These are phyloP conservation scores for Sarocladiaceae sp. DNA, from an alignment of 2,329 filamentous ascomycete species.

Conservation along the genomic window DNA sequence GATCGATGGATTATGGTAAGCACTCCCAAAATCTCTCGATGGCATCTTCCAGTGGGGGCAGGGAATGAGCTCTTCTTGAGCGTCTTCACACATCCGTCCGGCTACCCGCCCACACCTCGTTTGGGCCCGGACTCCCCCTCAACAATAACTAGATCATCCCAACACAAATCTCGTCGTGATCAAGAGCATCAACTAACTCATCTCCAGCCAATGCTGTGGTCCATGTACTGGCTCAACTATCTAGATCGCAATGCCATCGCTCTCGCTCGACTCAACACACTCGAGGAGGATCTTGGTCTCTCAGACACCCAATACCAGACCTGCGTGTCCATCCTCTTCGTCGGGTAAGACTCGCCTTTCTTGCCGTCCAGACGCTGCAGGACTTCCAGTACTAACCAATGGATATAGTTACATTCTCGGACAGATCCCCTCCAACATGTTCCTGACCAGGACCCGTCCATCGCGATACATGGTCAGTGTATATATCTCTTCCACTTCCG, in stretches of 20 bases:
- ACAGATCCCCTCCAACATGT: slow-evolving; percentile 37
- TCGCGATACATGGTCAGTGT: slow-evolving; percentile 30
- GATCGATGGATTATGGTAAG: slow-evolving; percentile 31
- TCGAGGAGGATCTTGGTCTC: slow-evolving; percentile 22
- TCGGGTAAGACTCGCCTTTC: slow-evolving; percentile 29
- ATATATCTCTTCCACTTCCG: background rate
- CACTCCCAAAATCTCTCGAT: background rate
- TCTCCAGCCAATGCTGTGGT: slow-evolving; percentile 27
- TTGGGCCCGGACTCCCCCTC: too few relatives aligned
- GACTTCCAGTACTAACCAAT: too few relatives aligned
- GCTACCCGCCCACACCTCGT: too few relatives aligned
- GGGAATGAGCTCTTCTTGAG: too few relatives aligned
- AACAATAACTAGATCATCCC: too few relatives aligned
- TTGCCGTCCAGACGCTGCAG: too few relatives aligned
- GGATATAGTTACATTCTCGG: slow-evolving; percentile 32
- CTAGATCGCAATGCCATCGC: slow-evolving; percentile 42
- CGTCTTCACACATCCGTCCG: too few relatives aligned
- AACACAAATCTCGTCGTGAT: too few relatives aligned
- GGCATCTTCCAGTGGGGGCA: background rate
- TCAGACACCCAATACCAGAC: slow-evolving; percentile 22
- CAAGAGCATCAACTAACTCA: background rate
- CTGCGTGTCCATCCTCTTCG: slow-evolving; percentile 25
- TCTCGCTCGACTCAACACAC: slow-evolving; percentile 29
- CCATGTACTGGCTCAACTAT: slow-evolving; percentile 38
- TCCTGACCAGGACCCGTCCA: slow-evolving; percentile 35